These are phyloP conservation scores for Diaporthe amygdali DNA, from an alignment of 2,329 filamentous ascomycete species.

Conservation along the genomic window DNA sequence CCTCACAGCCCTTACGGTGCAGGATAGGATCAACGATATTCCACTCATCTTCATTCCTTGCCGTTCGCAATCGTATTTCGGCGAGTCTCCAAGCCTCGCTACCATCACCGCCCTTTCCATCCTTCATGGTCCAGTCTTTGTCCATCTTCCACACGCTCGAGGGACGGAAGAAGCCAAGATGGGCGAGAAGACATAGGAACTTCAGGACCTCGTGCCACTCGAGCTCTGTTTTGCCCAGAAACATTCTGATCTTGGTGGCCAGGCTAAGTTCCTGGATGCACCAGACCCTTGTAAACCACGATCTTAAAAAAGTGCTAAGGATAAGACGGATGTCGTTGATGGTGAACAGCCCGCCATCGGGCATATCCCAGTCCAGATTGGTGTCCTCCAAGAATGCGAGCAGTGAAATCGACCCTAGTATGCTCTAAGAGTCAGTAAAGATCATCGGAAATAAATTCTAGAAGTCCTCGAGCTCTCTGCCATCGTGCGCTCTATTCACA, in stretches of 20 bases:
- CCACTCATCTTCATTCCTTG: not conserved
- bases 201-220: conserved; percentile 17
- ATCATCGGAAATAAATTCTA: rapidly evolving
- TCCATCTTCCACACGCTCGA: conserved; percentile 13
- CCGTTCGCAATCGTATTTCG: conserved; percentile 6
- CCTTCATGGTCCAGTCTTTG: conserved; percentile 2
- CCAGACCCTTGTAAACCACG: conserved; percentile 11
- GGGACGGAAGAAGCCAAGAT: conserved; percentile 11
- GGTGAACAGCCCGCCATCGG: not conserved
- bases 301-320: not conserved
- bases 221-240: conserved; percentile 11
- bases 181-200: not conserved
- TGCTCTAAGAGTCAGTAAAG: not conserved
- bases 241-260: conserved; percentile 11
- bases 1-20: not conserved
- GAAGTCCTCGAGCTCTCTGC: too few relatives aligned
- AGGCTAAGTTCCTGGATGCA: conserved; percentile 6
- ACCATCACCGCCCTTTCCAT: conserved; percentile 10
- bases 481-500: too few relatives aligned
- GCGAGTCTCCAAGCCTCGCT: conserved; percentile 19
- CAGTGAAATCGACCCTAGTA: not conserved
- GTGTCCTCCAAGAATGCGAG: not conserved
- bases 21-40: conserved; percentile 6
- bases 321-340: conserved; percentile 15
- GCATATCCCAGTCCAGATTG: not conserved